Base-by-base conservation (phyloP, 2,329 filamentous ascomycete species). In the Didymosphaeria variabile region DNA sequence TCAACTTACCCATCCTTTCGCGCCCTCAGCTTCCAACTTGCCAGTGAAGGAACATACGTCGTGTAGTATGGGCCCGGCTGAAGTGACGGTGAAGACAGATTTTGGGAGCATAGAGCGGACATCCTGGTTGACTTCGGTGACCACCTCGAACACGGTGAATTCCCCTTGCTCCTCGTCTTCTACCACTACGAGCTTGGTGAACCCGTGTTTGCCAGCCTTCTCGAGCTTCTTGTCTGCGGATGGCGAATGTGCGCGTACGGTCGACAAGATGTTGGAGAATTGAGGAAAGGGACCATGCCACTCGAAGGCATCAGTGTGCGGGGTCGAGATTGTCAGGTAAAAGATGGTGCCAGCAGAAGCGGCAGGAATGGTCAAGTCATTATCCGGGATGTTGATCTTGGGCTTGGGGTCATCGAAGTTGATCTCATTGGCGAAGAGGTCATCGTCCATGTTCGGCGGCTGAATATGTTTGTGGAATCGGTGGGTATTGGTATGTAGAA, bases 281-380 rank as follows among this genome's bases (percentile, higher is more conserved):
- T 26, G 38, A 2, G 53, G 31, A 2, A 54, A 55, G 7, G 72
- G 72, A 49, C 70, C 69, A 58, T 40, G 23, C 58, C 70, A 58
- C 6, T 53, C 40, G 62, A 63, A 63, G 8, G 56, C 55, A 61
- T 75, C 70, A 15, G 58, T 66, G 63, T 72, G 68, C 0, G 69
- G 72, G 0, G 62, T 63, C 8, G 54, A 70, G 65, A 65, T 53
- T 55, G 65, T 63, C 34, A 75, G 71, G 61, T 73, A 74, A 61
- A 64, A 65, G 62, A 70, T 60, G 10, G 69, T 69, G 46, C 61
- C n/a, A 1, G 57, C 23, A 9, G 34, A 17, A 26, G 46, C 29
- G 15, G 52, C 7, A 21, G 63, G 49, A 1, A 57, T 50, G 40
- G 62, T 46, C 56, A 69, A 63, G 57, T 63, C 45, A 31, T 72